A percentile compares a stretch with the other conserved stretches of the same genome.
These are phyloP conservation scores for Globisporangium recalcitrans DNA, from an alignment of 352 stramenopile genomes.

Conservation along the genomic window DNA sequence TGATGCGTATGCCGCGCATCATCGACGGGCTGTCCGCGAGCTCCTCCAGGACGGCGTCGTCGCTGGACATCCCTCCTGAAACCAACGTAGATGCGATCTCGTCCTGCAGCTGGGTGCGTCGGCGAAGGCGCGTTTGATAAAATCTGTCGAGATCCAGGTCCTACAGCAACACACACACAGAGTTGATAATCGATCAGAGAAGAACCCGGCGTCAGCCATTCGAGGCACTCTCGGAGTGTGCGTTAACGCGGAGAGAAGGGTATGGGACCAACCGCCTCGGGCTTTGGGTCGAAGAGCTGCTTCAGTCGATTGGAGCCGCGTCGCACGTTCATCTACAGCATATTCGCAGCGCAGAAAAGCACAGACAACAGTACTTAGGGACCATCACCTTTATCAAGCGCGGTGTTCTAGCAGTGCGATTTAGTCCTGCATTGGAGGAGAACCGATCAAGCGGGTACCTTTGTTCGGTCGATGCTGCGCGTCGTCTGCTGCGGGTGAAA, in stretches of 20 bases:
- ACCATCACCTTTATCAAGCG: not conserved
- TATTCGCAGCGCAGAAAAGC: too few species aligned
- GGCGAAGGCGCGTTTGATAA: constrained; percentile 44
- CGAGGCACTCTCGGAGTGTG: too few species aligned
- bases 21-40: constrained; percentile 30
- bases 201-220: too few species aligned
- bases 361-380: too few species aligned
- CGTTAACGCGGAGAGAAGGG: not conserved
- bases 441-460: too few species aligned
- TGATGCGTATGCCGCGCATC: constrained; percentile 50
- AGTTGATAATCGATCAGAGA: not conserved
- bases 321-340: constrained; percentile 29
- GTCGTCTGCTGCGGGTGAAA: not conserved
- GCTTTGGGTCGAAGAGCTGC: constrained; percentile 24
- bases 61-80: constrained; percentile 22
- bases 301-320: constrained; percentile 22
- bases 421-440: too few species aligned
- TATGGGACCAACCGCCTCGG: constrained; percentile 17
- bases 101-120: constrained; percentile 45
- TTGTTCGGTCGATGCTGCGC: constrained; percentile 21
- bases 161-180: constrained; percentile 19
- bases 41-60: constrained; percentile 21
- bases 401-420: not conserved
- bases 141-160: constrained; percentile 55
- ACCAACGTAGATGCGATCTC: constrained; percentile 44